Base-by-base conservation (phyloP, 768 basidiomycete species). In the Asterophora lycoperdoides region DNA sequence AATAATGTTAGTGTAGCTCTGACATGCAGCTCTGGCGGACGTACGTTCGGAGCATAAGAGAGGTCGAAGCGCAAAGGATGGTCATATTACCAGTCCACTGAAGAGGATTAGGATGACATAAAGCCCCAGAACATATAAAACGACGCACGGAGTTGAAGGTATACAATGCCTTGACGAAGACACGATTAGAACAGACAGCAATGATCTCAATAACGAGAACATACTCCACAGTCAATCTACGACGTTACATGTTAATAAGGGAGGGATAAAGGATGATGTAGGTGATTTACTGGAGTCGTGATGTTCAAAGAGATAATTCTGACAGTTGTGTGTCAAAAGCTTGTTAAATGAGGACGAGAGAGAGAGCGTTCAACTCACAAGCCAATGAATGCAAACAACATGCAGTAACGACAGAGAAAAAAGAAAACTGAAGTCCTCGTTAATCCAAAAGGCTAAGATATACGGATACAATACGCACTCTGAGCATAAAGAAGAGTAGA, bases 361-460 rank as follows among this genome's bases (percentile, higher is more conserved):
- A 45, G 39, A 33, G 33, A 26, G 2, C n/a, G n/a, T n/a, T n/a
- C n/a, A n/a, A 65, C 79, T 66, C 59, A 83, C 84, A 87, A 54
- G 48, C 84, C 83, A 54, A 81, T 62, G 57, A 86, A 72, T 3
- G 84, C 75, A 48, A 79, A 69, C n/a, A 87, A 58, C 72, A 86
- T 80, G 63, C 81, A 83, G 61, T 87, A 87, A 51, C 85, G 79
- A 60, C 79, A 83, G 19, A 84, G 66, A 61, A 88, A 85, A 60
- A 84, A 83, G 52, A 84, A 81, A 19, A 78, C 84, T 70, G 40
- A 18, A 32, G 4, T 6, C n/a, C n/a, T n/a, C 20, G 11, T 20
- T 52, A 42, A 53, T 33, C 35, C 35, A 14, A 37, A 10, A 40
- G 37, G 40, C 19, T 11, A 44, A 35, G 8, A 28, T 38, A 19